Base-by-base conservation (phyloP, 139 green algal species). In the Medakamo hakoo region DNA sequence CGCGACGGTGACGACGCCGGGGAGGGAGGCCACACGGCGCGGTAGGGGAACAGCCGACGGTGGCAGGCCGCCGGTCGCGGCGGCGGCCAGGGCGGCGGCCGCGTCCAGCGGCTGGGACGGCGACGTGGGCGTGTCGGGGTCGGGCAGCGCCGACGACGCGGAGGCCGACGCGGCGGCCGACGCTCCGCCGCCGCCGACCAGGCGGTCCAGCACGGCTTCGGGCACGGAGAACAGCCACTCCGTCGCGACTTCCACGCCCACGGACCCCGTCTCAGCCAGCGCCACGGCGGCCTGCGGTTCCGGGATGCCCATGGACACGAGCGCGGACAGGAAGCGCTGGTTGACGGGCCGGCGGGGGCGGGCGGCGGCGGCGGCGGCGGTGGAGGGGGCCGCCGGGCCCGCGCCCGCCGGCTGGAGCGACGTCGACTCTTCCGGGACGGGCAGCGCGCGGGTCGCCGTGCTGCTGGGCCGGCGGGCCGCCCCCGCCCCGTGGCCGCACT, bases 221-320 rank as follows among this genome's bases (percentile, higher is more conserved):
- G 40, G 40, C 40, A 52, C 27, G 25, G n/a, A 64, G 73, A 88
- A 93, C 48, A 95, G 78, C 86, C 86, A 95, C 72, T 95, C 87
- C 0, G 86, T 82, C 4, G 87, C 87, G 29, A 92, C 81, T 74
- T 95, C 87, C n/a, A 95, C 82, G n/a, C 83, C 83, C 9, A 86
- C 78, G 66, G 89, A 91, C 49, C 85, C 84, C 0, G 87, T 95
- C 68, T 94, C 87, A 22, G 68, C 73, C 29, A 95, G 73, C 9
- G 87, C 87, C 21, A 90, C 62, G 72, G 88, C 74, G 1, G 78
- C 75, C 16, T 70, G 58, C 75, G 79, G 73, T 25, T 58, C 32
- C 3, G 85, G 77, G 49, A 96, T 91, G 62, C 89, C 89, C 84
- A 96, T 93, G 57, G 94, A 89, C 16, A 86, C 57, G 77, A 96